Conservation (phyloP, 345 rosid genomes). For the Populus davidiana region DNA sequence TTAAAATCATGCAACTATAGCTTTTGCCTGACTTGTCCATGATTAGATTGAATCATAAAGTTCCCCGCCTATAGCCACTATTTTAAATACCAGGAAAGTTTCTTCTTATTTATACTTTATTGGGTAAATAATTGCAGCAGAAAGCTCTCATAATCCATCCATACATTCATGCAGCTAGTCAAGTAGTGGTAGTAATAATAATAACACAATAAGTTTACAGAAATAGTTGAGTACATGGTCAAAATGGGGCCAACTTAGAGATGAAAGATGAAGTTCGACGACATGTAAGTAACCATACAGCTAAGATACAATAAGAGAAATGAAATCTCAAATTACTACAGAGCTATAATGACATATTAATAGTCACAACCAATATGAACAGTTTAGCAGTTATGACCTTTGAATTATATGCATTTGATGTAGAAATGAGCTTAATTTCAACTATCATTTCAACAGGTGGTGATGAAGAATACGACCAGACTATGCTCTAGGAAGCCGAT, state of each 20-base stretch:
- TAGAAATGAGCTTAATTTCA: neutral
- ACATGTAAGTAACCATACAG: neutral
- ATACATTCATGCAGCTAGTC: neutral
- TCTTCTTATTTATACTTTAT: too few species aligned
- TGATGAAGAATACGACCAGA: constrained; percentile 34
- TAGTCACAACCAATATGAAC: neutral
- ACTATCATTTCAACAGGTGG: constrained; percentile 27
- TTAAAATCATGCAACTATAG: neutral
- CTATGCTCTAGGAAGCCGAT: constrained; percentile 42
- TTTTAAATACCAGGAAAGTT: too few species aligned
- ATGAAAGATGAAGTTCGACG: neutral
- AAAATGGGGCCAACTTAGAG: neutral
- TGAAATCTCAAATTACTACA: neutral
- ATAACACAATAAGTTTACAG: neutral
- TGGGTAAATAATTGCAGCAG: neutral
- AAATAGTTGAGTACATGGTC: neutral
- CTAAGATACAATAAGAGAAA: neutral
- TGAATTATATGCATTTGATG: neutral
- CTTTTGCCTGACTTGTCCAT: neutral
- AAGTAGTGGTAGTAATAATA: neutral
- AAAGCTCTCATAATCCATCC: neutral
- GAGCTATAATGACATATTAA: neutral
- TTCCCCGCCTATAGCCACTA: too few species aligned
- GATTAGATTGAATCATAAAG: neutral
- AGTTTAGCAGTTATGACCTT: neutral